These are phyloP conservation scores for Aspergillus sp. DNA, from an alignment of 2,329 filamentous ascomycete genomes.

Conservation along the genomic window DNA sequence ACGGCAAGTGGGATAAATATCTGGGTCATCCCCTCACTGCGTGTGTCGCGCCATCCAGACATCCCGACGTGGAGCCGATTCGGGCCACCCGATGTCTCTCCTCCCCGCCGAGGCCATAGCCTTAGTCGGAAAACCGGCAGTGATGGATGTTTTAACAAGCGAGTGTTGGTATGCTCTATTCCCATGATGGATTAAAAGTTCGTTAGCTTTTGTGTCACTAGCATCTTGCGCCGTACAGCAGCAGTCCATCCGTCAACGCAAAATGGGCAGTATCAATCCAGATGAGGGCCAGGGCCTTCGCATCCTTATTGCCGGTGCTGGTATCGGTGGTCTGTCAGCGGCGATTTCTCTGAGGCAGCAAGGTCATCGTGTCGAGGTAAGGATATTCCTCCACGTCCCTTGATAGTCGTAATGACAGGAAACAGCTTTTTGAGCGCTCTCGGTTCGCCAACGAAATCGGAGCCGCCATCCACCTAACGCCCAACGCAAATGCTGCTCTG, in stretches of 20 bases:
- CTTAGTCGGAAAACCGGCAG: background rate
- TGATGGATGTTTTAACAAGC: no score
- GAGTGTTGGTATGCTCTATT: no score
- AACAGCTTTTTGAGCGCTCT: slow-evolving; percentile 57
- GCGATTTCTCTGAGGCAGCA: slow-evolving; percentile 53
- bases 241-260: background rate
- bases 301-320: slow-evolving; percentile 35
- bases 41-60: background rate
- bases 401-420: no score
- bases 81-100: background rate
- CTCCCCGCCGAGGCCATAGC: background rate
- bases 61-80: slow-evolving; percentile 30
- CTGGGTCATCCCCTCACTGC: slow-evolving; percentile 1
- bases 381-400: background rate
- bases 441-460: slow-evolving; percentile 57
- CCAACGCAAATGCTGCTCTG: slow-evolving; percentile 61
- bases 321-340: slow-evolving; percentile 34
- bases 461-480: slow-evolving; percentile 62
- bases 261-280: slow-evolving; percentile 17
- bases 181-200: no score
- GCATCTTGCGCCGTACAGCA: no score
- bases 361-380: slow-evolving; percentile 48
- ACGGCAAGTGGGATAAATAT: slow-evolving; percentile 10
- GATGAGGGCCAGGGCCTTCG: slow-evolving; percentile 20
- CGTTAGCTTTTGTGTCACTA: no score